Conservation (phyloP, 495 filamentous ascomycete species). For the Acidomyces sp. region DNA sequence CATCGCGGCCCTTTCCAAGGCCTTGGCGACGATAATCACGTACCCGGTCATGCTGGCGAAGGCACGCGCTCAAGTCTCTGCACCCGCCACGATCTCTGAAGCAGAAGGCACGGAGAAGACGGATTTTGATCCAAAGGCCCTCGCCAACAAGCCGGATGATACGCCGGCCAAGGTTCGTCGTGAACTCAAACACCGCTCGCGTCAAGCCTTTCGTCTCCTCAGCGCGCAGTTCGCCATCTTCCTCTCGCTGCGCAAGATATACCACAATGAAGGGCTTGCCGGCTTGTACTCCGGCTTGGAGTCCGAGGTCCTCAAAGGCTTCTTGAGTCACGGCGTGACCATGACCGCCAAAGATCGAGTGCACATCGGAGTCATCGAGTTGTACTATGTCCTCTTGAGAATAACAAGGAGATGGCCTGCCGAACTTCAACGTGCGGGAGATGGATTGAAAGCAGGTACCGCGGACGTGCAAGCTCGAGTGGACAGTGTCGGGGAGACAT, state of each 20-base stretch:
- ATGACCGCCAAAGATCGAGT: slow-evolving; percentile 77
- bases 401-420: slow-evolving; percentile 24
- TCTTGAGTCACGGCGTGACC: slow-evolving; percentile 77
- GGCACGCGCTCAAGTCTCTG: slow-evolving; percentile 49
- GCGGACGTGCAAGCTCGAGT: slow-evolving; percentile 10
- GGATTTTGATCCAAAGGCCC: background rate
- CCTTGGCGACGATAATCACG: slow-evolving; percentile 61
- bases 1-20: slow-evolving; percentile 70
- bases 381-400: slow-evolving; percentile 43
- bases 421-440: slow-evolving; percentile 19
- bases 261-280: slow-evolving; percentile 48
- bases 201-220: slow-evolving; percentile 6
- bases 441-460: slow-evolving; percentile 1
- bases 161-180: no score
- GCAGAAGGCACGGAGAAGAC: slow-evolving; percentile 13
- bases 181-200: slow-evolving; percentile 14
- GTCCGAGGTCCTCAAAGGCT: slow-evolving; percentile 70
- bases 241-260: slow-evolving; percentile 48
- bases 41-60: slow-evolving; percentile 82
- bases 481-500: slow-evolving; percentile 4
- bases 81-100: background rate
- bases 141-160: slow-evolving; percentile 3
- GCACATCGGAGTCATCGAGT: slow-evolving; percentile 57
- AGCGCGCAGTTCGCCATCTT: slow-evolving; percentile 42
- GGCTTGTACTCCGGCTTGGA: slow-evolving; percentile 66